These are phyloP conservation scores for Huiozyma sinensis DNA, from an alignment of 805 yeast genomes.

Conservation along the genomic window DNA sequence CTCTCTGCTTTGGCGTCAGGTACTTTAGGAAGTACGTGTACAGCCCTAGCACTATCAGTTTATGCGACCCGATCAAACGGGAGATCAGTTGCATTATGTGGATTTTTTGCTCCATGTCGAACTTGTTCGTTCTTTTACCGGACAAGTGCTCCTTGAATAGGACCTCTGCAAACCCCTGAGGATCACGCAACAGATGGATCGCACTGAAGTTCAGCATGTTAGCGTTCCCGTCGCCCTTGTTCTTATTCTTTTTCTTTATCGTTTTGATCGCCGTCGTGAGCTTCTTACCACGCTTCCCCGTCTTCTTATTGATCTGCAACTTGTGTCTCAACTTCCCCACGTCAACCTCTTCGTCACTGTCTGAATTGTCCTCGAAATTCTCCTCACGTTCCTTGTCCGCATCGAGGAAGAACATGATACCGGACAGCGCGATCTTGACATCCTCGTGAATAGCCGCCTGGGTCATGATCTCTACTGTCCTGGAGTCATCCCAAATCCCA, in stretches of 20 bases:
- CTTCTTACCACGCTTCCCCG: conserved; percentile 70
- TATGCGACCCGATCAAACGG: conserved; percentile 87
- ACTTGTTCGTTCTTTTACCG: conserved; percentile 56
- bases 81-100: conserved; percentile 80
- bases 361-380: conserved; percentile 58
- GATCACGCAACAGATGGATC: conserved; percentile 86
- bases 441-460: conserved; percentile 89
- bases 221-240: conserved; percentile 40
- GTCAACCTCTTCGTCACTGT: conserved; percentile 64
- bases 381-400: conserved; percentile 79
- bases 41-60: conserved; percentile 78
- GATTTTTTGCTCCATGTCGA: conserved; percentile 80
- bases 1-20: conserved; percentile 85
- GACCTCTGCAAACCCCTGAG: conserved; percentile 93
- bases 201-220: conserved; percentile 75
- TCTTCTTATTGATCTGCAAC: conserved; percentile 72
- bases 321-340: conserved; percentile 66
- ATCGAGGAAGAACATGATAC: conserved; percentile 83
- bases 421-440: conserved; percentile 76
- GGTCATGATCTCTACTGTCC: conserved; percentile 96
- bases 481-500: conserved; percentile 95
- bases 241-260: conserved; percentile 51
- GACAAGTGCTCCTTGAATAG: conserved; percentile 64
- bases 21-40: conserved; percentile 84
- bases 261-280: conserved; percentile 63